Evolutionary conservation across 2,329 filamentous ascomycete species (phyloP).

Genomic region (Pseudocercospora eumusae): DNA sequence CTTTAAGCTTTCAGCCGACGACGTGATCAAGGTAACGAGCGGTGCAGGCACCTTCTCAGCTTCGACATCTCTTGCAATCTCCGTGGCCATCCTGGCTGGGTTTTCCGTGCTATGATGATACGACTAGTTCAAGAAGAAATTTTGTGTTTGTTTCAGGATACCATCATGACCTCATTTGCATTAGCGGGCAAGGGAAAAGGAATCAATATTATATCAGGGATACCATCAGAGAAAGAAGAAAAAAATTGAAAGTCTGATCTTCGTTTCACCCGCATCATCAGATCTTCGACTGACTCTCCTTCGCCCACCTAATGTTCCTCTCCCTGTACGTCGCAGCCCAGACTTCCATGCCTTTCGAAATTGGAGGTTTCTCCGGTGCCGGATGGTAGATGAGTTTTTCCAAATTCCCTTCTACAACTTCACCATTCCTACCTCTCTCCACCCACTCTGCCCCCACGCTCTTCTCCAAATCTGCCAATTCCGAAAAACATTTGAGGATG

Average conservation of each 20-base stretch:
- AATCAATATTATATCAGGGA: background rate
- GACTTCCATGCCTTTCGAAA: conserved; percentile 25
- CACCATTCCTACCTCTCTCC: conserved; percentile 30
- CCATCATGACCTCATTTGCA: background rate
- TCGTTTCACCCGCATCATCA: too few relatives aligned
- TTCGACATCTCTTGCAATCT: conserved; percentile 11
- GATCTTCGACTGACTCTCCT: background rate
- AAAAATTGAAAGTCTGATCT: background rate
- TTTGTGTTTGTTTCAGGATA: conserved; percentile 7
- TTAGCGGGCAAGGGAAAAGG: background rate
- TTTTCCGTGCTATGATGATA: background rate
- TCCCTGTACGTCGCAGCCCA: conserved; percentile 37
- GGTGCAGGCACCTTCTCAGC: conserved; percentile 11
- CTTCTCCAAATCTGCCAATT: conserved; percentile 34
- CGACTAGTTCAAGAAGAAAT: background rate
- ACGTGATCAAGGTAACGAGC: conserved; percentile 22
- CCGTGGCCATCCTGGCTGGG: conserved; percentile 9
- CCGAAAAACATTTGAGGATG: conserved; percentile 45
- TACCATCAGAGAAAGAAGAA: background rate
- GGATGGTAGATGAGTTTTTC: conserved; percentile 33
- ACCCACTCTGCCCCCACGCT: conserved; percentile 35
- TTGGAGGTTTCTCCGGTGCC: conserved; percentile 19
- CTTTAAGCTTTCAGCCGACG: conserved; percentile 30
- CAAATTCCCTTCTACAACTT: conserved; percentile 35
- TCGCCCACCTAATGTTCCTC: conserved; percentile 26